Evolutionary conservation across 2,329 filamentous ascomycete genomes (phyloP), one percentile per base, ranked within the genome.

Genomic region (Xylaria sp.): DNA sequence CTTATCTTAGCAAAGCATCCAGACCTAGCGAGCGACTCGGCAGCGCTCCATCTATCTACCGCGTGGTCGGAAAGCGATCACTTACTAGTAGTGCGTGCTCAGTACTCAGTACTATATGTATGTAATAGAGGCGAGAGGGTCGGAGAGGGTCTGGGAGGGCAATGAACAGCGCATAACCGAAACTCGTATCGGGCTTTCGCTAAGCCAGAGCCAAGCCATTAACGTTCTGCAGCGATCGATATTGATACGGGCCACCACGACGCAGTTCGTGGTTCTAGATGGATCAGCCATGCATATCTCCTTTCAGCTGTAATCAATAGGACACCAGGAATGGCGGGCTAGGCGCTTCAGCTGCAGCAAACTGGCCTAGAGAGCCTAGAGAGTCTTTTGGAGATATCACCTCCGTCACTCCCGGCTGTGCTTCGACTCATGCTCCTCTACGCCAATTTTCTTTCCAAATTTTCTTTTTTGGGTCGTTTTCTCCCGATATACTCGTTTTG

Each of bases 101-200:
- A 28, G 28, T 28, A 28, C 28, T 28, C 5, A 28, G 28, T 28
- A 28, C 5, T 25, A 25, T 25, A 25, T 25, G 23, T 25, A 25
- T 25, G 23, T 25, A 25, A 25, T 25, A 25, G 23, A 25, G 23
- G 28, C 28, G 3, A 28, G 28, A 6, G 3, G 4, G 4, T 28
- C 2, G 4, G 2, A 28, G 25, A 28, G 25, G 28, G 28, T 28
- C 28, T 28, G 28, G 5, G 28, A 28, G 28, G 28, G 28, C 28
- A 28, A 28, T 70, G 68, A 51, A 63, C 61, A 55, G 68, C 59
- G 59, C 68, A 48, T 60, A 56, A 28, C 41, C 62, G 58, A 58
- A 54, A 54, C 56, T 65, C 68, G 68, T 68, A 70, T 70, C 44
- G 50, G 50, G 59, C 8, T 44, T 59, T 55, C 28, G 57, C 52